These are phyloP conservation scores for Sanghuangporus weigelae DNA, from an alignment of 1,284 basidiomycete genomes.

Conservation along the genomic window DNA sequence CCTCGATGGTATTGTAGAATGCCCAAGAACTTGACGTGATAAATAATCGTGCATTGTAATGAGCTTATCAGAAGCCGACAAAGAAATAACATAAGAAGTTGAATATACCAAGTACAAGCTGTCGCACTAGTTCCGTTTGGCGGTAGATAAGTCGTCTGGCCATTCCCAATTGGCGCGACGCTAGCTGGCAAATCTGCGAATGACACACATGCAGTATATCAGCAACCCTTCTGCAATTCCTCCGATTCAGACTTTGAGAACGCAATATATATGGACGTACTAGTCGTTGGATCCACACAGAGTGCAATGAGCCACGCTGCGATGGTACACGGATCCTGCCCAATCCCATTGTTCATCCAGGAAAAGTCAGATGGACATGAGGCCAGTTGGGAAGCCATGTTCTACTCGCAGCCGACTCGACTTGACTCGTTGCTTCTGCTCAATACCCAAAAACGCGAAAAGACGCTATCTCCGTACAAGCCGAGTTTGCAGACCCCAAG, in stretches of 20 bases:
- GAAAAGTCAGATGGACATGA: slow-evolving; percentile 7
- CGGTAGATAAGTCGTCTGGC: neutral
- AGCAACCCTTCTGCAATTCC: neutral
- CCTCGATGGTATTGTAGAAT: slow-evolving; percentile 12
- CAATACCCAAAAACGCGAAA: too few species aligned
- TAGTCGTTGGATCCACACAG: neutral
- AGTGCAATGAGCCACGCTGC: slow-evolving; percentile 9
- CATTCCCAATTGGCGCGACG: neutral
- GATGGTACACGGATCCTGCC: slow-evolving; percentile 14
- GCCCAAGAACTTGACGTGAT: slow-evolving; percentile 11
- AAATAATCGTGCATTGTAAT: neutral
- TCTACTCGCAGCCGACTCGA: too few species aligned
- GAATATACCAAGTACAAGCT: slow-evolving; percentile 10
- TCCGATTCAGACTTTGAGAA: neutral
- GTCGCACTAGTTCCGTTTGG: slow-evolving; percentile 7
- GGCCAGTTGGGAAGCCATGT: neutral
- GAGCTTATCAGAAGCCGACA: neutral
- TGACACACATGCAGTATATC: neutral
- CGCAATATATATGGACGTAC: neutral
- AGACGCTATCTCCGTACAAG: too few species aligned
- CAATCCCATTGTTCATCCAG: slow-evolving; percentile 15
- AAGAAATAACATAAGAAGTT: neutral
- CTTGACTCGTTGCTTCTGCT: too few species aligned
- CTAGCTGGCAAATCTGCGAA: neutral
- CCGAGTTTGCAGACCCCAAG: too few species aligned